Evolutionary conservation across 371 early-diverging fungal genomes (phyloP), one percentile per base, ranked within the genome.

Genomic region (Rhizopus sp.): DNA sequence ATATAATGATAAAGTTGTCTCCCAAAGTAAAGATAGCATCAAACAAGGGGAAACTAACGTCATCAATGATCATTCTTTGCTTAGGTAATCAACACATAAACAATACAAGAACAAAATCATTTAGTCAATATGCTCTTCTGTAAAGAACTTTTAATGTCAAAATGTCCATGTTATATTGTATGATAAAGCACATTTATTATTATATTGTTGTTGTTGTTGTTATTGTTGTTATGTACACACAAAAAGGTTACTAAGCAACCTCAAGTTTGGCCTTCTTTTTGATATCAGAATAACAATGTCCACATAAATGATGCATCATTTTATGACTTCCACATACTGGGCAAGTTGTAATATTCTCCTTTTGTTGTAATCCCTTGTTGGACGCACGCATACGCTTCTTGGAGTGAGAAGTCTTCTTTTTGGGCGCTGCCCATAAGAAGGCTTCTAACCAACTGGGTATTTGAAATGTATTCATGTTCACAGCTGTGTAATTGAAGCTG

Each of bases 301-400:
- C 64, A 73, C 93, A 93, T 39, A 91, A 69, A 61, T 93, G 92
- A 53, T 90, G 90, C 63, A 85, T 65, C 37, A 90, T 69, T 63
- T 91, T 90, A 44, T 78, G 75, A 34, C 78, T 81, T 12, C 92
- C 91, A 57, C 93, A 93, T 37, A 82, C 85, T 15, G 83, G 85
- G 66, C 93, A 93, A 37, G 72, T 64, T 12, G 79, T 74, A 40
- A 93, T 85, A 59, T 93, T 89, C 39, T 83, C 77, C 53, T 85
- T 82, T 67, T 85, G 83, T 71, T 87, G 83, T 54, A 92, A 73
- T 31, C 88, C 89, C 70, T 91, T 93, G 70, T 87, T 90, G 34
- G 90, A 81, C 53, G 87, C 83, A 63, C 93, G 83, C 90, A 89
- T 92, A 56, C 93, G 88, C 70, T 92, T 92, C 72, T 89, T 91